These are phyloP conservation scores for Pharnaceum exiguum DNA, from an alignment of 148 eudicot genomes.

Conservation along the genomic window DNA sequence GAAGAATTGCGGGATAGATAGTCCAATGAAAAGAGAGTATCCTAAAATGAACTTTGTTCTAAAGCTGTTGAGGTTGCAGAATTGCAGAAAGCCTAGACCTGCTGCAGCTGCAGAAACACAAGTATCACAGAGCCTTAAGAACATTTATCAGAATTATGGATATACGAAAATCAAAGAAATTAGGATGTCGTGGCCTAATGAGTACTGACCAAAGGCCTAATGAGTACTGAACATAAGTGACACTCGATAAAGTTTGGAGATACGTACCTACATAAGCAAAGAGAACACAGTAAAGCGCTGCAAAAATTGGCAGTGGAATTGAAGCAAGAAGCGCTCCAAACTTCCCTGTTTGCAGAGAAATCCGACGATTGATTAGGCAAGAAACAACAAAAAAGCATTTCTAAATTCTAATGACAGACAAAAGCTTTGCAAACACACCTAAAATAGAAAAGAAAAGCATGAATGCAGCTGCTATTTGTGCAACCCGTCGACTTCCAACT, in stretches of 20 bases:
- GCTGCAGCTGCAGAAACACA: conserved; percentile 53
- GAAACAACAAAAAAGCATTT: background rate
- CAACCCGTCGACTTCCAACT: conserved; percentile 78
- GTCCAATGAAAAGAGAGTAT: conserved; percentile 80
- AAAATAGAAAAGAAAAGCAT: conserved; percentile 85
- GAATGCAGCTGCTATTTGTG: conserved; percentile 75
- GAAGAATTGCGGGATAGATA: conserved; percentile 87
- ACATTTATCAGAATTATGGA: background rate
- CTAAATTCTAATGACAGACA: background rate
- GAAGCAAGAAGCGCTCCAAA: conserved; percentile 88
- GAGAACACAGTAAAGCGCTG: conserved; percentile 79
- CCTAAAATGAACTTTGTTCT: conserved; percentile 82
- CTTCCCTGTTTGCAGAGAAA: conserved; percentile 47
- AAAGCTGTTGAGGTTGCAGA: conserved; percentile 91
- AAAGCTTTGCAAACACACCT: conserved; percentile 34
- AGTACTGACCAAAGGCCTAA: background rate
- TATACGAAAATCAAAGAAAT: background rate
- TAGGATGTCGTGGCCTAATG: background rate
- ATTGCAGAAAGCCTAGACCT: conserved; percentile 75
- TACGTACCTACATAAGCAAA: conserved; percentile 76
- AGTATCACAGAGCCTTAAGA: background rate
- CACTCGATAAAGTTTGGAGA: too few species aligned
- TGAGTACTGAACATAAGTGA: too few species aligned
- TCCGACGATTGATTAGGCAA: background rate
- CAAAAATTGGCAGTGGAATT: conserved; percentile 79